These are phyloP conservation scores for Friedmanniomyces simplex DNA, from an alignment of 495 filamentous ascomycete species.

Conservation along the genomic window DNA sequence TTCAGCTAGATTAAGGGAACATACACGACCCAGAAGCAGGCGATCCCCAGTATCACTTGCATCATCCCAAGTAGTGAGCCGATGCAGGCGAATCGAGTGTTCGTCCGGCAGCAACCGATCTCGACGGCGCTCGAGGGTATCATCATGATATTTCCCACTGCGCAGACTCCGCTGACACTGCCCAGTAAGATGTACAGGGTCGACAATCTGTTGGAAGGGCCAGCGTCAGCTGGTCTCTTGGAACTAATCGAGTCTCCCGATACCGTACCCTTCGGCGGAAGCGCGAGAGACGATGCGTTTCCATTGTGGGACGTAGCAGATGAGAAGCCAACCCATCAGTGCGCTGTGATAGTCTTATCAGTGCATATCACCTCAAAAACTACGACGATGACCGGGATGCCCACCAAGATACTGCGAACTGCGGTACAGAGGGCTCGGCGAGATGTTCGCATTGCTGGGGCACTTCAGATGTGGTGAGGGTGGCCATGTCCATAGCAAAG, in stretches of 20 bases:
- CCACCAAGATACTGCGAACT: neutral
- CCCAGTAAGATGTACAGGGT: neutral
- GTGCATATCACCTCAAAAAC: neutral
- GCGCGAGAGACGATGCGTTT: neutral
- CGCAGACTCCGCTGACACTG: neutral
- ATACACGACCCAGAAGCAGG: slow-evolving; percentile 3
- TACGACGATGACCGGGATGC: neutral
- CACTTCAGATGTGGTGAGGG: neutral
- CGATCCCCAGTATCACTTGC: neutral
- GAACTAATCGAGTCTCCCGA: neutral
- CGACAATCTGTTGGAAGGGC: neutral
- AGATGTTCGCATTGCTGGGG: neutral
- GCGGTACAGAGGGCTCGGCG: neutral
- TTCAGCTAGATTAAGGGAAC: too few species aligned
- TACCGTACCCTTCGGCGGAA: neutral
- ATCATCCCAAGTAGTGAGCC: neutral
- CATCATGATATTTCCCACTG: neutral
- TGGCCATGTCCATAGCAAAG: neutral
- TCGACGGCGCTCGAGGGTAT: neutral
- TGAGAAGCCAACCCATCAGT: neutral
- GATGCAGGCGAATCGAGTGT: neutral
- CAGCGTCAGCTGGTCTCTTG: neutral
- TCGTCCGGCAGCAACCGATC: neutral
- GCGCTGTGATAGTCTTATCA: neutral
- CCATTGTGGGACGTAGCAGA: neutral